Percentiles rank a stretch among this genome's conserved stretches.
Evolutionary conservation across 169 alveolate species (phyloP).

Genomic region (Cryptosporidium ubiquitum): DNA sequence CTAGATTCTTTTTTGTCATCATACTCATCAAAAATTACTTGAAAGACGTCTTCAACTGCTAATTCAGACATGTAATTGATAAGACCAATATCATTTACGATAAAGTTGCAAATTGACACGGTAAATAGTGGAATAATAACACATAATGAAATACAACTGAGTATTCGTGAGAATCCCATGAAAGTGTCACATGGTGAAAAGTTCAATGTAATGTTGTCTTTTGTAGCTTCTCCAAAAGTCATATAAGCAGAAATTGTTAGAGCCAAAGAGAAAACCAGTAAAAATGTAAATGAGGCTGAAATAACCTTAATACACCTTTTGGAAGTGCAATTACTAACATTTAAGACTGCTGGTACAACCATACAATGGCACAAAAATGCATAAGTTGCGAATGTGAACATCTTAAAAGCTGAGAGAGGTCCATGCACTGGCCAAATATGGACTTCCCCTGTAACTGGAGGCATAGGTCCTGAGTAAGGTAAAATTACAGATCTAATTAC

Average conservation of each 20-base stretch:
- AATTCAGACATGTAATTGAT: slow-evolving; percentile 66
- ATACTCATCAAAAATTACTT: not conserved
- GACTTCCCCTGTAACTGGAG: slow-evolving; percentile 51
- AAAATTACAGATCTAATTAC: slow-evolving; percentile 26
- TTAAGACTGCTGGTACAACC: slow-evolving; percentile 70
- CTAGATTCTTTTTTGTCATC: not conserved
- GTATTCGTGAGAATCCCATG: slow-evolving; percentile 71
- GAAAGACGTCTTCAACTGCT: slow-evolving; percentile 66
- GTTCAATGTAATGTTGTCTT: slow-evolving; percentile 52
- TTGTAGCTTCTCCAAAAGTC: slow-evolving; percentile 56
- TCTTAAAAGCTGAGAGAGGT: slow-evolving; percentile 45
- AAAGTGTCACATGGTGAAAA: slow-evolving; percentile 60
- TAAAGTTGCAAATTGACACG: slow-evolving; percentile 54
- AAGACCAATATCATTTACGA: slow-evolving; percentile 57
- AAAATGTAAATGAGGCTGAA: slow-evolving; percentile 43
- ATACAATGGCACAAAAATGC: slow-evolving; percentile 69
- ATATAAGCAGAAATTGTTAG: slow-evolving; percentile 50
- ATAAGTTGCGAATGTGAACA: slow-evolving; percentile 68
- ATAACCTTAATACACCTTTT: slow-evolving; percentile 67
- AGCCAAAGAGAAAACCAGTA: slow-evolving; percentile 44
- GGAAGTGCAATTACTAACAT: slow-evolving; percentile 42
- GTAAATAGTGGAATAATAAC: slow-evolving; percentile 66
- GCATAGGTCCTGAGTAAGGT: slow-evolving; percentile 71
- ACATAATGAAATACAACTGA: slow-evolving; percentile 57
- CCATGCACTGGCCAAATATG: slow-evolving; percentile 47